These are phyloP conservation scores for Fagus crenata DNA, from an alignment of 306 rosid genomes.

Conservation along the genomic window DNA sequence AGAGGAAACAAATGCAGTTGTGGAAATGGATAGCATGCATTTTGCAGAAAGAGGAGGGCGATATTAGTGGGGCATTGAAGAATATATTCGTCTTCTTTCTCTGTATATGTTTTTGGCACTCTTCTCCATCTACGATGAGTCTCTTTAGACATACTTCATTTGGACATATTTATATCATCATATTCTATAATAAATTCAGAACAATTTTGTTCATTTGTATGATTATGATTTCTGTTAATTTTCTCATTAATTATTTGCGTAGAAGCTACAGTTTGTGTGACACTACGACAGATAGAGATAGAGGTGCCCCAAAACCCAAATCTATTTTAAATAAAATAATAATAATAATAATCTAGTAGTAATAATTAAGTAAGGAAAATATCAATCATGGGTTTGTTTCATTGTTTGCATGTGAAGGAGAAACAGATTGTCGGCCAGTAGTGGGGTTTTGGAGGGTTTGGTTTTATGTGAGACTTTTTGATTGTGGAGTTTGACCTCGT, in stretches of 20 bases:
- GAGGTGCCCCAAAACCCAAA: conserved; percentile 16
- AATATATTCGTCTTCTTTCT: conserved; percentile 1
- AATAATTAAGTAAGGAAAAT: conserved; percentile 5
- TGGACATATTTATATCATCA: conserved; percentile 52
- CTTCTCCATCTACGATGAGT: conserved; percentile 23
- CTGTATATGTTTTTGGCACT: conserved; percentile 42
- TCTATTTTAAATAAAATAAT: neutral
- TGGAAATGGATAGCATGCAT: conserved; percentile 24
- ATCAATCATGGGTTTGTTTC: conserved; percentile 16
- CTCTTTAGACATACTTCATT: conserved; percentile 58
- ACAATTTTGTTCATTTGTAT: conserved; percentile 40
- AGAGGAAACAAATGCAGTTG: conserved; percentile 21
- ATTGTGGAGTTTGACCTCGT: conserved; percentile 65
- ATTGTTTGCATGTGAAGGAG: conserved; percentile 66
- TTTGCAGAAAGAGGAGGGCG: conserved; percentile 45
- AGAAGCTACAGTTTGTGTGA: conserved; percentile 14
- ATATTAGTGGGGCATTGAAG: conserved; percentile 47
- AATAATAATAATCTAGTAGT: neutral
- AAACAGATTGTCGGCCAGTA: conserved; percentile 57
- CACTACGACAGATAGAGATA: conserved; percentile 12
- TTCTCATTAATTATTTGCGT: neutral
- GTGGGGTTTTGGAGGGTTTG: conserved; percentile 29
- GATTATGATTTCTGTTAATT: conserved; percentile 12
- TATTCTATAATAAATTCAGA: conserved; percentile 59
- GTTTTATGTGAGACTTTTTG: conserved; percentile 38